Evolutionary conservation across 257 asterid genomes (phyloP).

Genomic region (Eustoma russellianum): DNA sequence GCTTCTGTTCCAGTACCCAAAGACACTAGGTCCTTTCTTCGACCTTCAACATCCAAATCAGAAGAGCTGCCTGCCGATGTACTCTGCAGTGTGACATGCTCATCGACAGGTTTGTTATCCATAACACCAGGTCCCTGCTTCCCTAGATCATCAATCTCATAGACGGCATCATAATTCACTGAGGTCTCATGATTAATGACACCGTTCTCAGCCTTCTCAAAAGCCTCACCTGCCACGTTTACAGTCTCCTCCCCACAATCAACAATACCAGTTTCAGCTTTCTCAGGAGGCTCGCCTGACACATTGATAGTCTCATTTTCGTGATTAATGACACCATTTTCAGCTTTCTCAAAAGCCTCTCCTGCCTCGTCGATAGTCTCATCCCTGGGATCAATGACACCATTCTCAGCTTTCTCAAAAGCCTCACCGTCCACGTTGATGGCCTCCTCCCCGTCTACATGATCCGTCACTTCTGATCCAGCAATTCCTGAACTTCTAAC

Average conservation of each 20-base stretch:
- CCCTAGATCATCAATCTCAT: constrained; percentile 14
- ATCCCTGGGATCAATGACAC: constrained; percentile 19
- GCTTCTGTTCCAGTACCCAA: background rate
- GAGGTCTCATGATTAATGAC: constrained; percentile 17
- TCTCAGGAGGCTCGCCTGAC: background rate
- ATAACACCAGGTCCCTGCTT: constrained; percentile 13
- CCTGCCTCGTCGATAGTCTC: too few species aligned
- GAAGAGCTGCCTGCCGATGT: constrained; percentile 11
- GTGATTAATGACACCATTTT: too few species aligned
- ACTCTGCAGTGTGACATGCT: constrained; percentile 15
- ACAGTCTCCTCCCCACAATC: too few species aligned
- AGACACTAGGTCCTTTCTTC: constrained; percentile 13
- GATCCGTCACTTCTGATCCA: background rate
- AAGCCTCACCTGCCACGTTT: background rate
- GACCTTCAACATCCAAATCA: constrained; percentile 27
- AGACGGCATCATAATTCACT: constrained; percentile 5
- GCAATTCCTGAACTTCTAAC: constrained; percentile 12
- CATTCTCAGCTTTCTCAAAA: constrained; percentile 31
- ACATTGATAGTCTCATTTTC: background rate
- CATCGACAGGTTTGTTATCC: constrained; percentile 21
- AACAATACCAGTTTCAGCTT: too few species aligned
- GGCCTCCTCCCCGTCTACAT: background rate
- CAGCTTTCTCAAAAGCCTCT: too few species aligned
- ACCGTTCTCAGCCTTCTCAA: constrained; percentile 31
- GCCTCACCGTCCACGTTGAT: too few species aligned